phyloP scores from a whole-genome alignment of 2,329 filamentous ascomycete genomes.

The Amesomyces nigricolor region DNA sequence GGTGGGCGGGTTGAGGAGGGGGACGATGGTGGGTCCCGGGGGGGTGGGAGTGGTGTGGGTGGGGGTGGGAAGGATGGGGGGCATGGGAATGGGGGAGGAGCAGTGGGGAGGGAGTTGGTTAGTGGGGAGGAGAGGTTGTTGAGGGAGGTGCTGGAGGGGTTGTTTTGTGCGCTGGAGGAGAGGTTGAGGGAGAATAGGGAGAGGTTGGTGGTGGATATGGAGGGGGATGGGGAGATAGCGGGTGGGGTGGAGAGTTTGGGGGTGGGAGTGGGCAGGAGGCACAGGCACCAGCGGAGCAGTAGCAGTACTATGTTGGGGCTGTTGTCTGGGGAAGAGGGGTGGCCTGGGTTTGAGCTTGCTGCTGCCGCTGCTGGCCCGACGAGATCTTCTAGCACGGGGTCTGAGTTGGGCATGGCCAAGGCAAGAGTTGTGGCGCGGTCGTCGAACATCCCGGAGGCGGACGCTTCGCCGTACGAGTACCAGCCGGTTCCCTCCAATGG shows the following conservation, averaged over 20 bases:
- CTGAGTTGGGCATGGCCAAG: too few species aligned
- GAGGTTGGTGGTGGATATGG: not conserved
- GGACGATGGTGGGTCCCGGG: too few species aligned
- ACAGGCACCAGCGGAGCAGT: constrained; percentile 4
- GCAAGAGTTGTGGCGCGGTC: not conserved
- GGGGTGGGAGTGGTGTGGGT: too few species aligned
- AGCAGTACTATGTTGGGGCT: not conserved
- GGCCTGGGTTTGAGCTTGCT: not conserved
- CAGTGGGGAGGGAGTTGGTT: constrained; percentile 5
- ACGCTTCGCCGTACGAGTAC: not conserved
- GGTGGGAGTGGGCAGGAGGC: not conserved
- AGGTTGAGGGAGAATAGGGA: constrained; percentile 3
- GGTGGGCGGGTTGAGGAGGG: constrained; percentile 14
- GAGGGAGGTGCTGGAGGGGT: constrained; percentile 5
- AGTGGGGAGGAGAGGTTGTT: constrained; percentile 9
- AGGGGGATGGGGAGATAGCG: not conserved
- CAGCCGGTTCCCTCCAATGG: not conserved
- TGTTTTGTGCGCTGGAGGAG: not conserved
- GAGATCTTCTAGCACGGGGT: too few species aligned
- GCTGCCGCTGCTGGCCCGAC: not conserved
- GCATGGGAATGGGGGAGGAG: not conserved
- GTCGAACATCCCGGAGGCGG: constrained; percentile 2
- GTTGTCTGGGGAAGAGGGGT: constrained; percentile 2
- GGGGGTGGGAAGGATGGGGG: not conserved
- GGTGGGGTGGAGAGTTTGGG: not conserved